Evolutionary conservation across 345 rosid genomes (phyloP), one percentile per base, ranked within the genome.

Genomic region (Hibiscus trionum): DNA sequence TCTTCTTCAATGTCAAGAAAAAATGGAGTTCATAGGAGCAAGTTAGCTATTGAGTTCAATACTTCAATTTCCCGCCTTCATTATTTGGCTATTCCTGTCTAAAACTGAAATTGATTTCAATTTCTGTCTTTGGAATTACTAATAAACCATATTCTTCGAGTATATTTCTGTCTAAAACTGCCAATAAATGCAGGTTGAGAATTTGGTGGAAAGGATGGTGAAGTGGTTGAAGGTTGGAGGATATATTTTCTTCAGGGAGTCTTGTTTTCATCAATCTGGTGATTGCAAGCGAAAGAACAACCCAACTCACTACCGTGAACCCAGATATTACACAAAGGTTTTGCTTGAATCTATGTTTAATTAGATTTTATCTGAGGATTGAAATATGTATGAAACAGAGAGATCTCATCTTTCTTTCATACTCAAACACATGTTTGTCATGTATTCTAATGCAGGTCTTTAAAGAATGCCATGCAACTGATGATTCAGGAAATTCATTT

Each of bases 141-240:
- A 9, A 5, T 53, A 35, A 65, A 24, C 9, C 33, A 42, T 19
- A 15, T 8, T 66, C 9, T 53, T 39, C 65, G 14, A 14, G 4
- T 27, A 11, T 57, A 2, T 50, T 8, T 9, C 16, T 31, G 19
- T 62, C 47, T 50, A 49, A 62, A 35, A 61, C 29, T 21, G 5
- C 21, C 31, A 17, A 19, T 27, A 39, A 78, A 74, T 75, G 66
- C 80, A 95, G 97, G 96, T 92, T 66, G 91, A 82, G 84, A 82
- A 79, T 77, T 80, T 95, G 77, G 96, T 88, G 27, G 86, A 84
- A 80, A 90, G 80, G 85, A 88, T 92, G 96, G 74, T 88, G 62
- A 83, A 81, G 72, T 95, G 97, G 99, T 76, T 93, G 14, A 95
- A 88, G 85, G 86, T 83, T 58, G 99, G 97, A 1, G 97, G 99